Evolutionary conservation across 2,329 filamentous ascomycete genomes (phyloP), one percentile per base, ranked within the genome.

Genomic region (Claviceps sp.): DNA sequence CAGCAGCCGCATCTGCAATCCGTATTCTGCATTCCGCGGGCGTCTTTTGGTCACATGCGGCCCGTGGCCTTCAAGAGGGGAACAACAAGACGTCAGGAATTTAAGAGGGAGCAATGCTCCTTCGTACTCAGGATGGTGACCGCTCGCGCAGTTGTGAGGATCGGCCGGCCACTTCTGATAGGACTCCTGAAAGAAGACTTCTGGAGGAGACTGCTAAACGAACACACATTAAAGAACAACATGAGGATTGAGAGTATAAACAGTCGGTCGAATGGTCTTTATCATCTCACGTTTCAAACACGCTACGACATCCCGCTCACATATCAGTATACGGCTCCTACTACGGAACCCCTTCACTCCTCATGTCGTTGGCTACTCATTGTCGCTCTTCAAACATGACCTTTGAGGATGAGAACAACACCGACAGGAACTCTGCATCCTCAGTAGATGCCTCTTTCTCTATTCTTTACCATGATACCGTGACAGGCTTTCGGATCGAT

Each of bases 391-490:
- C 48, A 49, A 54, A 45, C 34, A 69, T 69, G 67, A 61, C 62
- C 41, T 61, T 66, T 20, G 84, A 88, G 57, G 79, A 88, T 51
- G 85, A 84, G 51, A 77, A 80, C 24, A 83, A 87, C 63, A 84
- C 83, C n/a, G 87, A 87, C 67, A 77, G 74, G 59, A 75, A 76
- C 54, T 85, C 82, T 62, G 82, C 87, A 57, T 84, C 84, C 16
- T 70, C 77, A 55, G 79, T 87, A 59, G 76, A 73, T 60, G 70
- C 73, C 40, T 73, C 74, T 4, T 75, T 72, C 57, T 87, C 83
- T 2, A 76, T 78, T 58, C 71, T 84, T 43, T 78, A 79, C 62
- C 63, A 72, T 61, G 68, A 76, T 57, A 69, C 74, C 56, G 62
- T 75, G 61, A 62, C 67, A 61, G 71, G 76, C 64, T 69, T 78